Conservation (phyloP, 305 asterid species). For the Fraxinus xanthoxyloides region DNA sequence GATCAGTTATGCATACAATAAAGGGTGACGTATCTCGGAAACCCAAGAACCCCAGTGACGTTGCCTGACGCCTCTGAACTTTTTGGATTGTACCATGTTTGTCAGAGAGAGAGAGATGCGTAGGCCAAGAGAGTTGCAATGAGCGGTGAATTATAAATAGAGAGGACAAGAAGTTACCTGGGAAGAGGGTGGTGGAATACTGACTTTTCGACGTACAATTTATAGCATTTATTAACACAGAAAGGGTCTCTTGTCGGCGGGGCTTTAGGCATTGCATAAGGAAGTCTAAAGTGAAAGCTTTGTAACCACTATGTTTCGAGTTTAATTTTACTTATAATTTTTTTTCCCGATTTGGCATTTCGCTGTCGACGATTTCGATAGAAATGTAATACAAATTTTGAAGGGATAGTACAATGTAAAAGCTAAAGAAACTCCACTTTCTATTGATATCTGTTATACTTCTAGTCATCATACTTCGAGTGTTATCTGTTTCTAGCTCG, state of each 20-base stretch:
- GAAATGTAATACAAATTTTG: neutral
- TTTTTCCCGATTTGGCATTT: too few relatives aligned
- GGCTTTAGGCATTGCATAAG: neutral
- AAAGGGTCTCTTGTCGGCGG: neutral
- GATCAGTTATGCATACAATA: constrained; percentile 42
- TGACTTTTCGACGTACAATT: neutral
- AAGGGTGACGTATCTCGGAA: constrained; percentile 92
- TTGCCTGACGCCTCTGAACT: constrained; percentile 89
- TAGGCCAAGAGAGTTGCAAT: neutral
- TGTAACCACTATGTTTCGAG: neutral
- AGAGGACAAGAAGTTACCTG: neutral
- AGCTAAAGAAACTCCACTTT: neutral
- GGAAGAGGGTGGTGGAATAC: neutral
- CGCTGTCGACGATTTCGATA: too few relatives aligned
- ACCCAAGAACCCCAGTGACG: constrained; percentile 99
- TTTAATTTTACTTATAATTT: too few relatives aligned
- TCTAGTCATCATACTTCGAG: too few relatives aligned
- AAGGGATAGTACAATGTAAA: neutral
- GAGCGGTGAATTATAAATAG: constrained; percentile 7
- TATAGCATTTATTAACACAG: neutral
- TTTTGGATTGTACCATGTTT: constrained; percentile 72
- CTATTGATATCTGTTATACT: neutral
- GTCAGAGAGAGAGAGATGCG: neutral
- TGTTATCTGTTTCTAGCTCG: too few relatives aligned
- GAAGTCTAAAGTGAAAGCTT: neutral